Evolutionary conservation across 371 early-diverging fungal genomes (phyloP), one percentile per base, ranked within the genome.

Genomic region (Syncephalis plumigaleata): DNA sequence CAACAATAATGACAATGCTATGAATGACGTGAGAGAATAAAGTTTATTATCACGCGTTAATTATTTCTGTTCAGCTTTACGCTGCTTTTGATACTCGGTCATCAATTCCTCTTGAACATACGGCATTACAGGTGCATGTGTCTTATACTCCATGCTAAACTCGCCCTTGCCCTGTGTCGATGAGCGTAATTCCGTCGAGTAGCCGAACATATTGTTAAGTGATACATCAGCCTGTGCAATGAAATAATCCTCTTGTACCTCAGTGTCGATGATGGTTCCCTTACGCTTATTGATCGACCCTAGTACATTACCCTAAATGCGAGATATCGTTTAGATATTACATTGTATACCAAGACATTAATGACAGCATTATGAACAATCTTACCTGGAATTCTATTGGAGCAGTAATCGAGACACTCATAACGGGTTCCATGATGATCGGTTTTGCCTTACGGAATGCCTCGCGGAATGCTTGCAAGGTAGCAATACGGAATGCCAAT

Each of bases 91-190:
- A 66, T 84, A 81, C 51, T 84, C 92, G 54, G 81, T 74, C 56
- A 93, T 76, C 54, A 96, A 70, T 50, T 84, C 74, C 51, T 78
- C 74, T 62, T 95, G 96, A 9, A 87, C 78, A 49, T 75, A 66
- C 13, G 81, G 66, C 44, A 70, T 57, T 25, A 93, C 95, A 26
- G 89, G 77, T 45, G 69, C 67, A 64, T 97, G 94, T 39, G 74
- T 66, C 68, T 83, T 78, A 72, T 94, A 94, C 68, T 91, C 93
- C 98, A 97, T 97, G 45, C 85, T 67, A 70, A 92, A 97, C 69
- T 95, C 95, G 44, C 98, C 98, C 76, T 95, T 97, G 54, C 98
- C 97, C 55, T 91, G 87, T 21, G 94, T 92, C 44, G 84, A 75
- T 23, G 87, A 82, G 49, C 98, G 75, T 54, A 97, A 71, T 62